Conservation (phyloP, 345 rosid species). For the Salix suchowensis region DNA sequence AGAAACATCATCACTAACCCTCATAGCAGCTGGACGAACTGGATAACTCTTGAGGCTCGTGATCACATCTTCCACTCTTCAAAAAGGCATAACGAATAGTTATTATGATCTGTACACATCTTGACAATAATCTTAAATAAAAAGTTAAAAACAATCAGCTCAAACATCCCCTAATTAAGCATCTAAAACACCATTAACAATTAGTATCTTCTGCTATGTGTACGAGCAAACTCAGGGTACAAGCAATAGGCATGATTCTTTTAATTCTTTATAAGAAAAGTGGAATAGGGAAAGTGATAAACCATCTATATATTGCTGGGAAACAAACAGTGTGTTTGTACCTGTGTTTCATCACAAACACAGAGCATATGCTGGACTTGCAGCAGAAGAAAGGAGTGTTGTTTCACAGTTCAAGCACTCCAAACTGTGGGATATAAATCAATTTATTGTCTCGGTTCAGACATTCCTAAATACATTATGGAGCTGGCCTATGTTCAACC, state of each 20-base stretch:
- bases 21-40: conserved; percentile 31
- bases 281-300: neutral
- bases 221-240: too few species aligned
- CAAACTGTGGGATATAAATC: neutral
- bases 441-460: neutral
- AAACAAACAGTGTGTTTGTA: neutral
- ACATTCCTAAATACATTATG: neutral
- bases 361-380: neutral
- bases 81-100: conserved; percentile 17
- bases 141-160: too few species aligned
- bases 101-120: neutral
- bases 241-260: neutral
- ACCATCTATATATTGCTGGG: neutral
- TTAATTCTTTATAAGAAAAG: too few species aligned
- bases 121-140: too few species aligned
- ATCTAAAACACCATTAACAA: neutral
- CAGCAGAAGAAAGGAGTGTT: neutral
- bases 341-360: neutral
- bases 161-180: too few species aligned
- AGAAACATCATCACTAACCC: conserved; percentile 21
- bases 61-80: conserved; percentile 42
- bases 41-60: conserved; percentile 39
- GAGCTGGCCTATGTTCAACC: neutral
- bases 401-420: neutral
- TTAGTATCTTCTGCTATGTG: neutral